phyloP scores from a whole-genome alignment of 2,329 filamentous ascomycete genomes.

The Sclerotinia trifoliorum region DNA sequence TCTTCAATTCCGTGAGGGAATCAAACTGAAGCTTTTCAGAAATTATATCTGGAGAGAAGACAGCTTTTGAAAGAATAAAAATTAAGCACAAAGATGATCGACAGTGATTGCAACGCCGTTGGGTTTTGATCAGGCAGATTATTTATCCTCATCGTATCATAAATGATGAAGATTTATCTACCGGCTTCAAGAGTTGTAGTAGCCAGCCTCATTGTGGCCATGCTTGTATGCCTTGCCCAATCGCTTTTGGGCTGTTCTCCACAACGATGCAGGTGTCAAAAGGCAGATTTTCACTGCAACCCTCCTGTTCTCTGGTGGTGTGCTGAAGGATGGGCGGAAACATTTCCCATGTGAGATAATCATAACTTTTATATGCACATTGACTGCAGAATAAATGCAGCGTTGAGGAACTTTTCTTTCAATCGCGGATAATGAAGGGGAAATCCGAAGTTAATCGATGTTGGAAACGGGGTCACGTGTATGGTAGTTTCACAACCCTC shows the following conservation, averaged over 20 bases:
- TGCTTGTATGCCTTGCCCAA: conserved; percentile 11
- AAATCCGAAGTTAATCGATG: conserved; percentile 19
- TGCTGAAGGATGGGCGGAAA: conserved; percentile 2
- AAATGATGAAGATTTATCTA: conserved; percentile 12
- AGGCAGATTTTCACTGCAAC: conserved; percentile 11
- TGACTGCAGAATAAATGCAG: conserved; percentile 10
- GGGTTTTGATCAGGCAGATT: background rate
- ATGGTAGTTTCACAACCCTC: background rate
- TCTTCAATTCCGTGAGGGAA: background rate
- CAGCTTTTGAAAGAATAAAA: background rate
- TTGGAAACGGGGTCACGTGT: background rate
- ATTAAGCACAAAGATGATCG: background rate
- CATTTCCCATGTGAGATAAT: conserved; percentile 11
- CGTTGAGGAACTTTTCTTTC: conserved; percentile 5
- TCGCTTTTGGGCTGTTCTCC: conserved; percentile 1
- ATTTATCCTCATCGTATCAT: conserved; percentile 12
- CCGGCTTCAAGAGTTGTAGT: background rate
- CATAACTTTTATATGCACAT: conserved; percentile 14
- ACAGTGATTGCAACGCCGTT: conserved; percentile 13
- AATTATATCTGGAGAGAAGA: background rate
- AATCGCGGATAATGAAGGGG: conserved; percentile 14
- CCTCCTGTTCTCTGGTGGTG: background rate
- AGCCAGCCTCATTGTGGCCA: conserved; percentile 18
- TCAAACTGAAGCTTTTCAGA: conserved; percentile 12
- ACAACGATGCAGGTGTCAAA: conserved; percentile 16